Base-by-base conservation (phyloP, 192 early-diverging fungal species). In the Coemansia sp. region DNA sequence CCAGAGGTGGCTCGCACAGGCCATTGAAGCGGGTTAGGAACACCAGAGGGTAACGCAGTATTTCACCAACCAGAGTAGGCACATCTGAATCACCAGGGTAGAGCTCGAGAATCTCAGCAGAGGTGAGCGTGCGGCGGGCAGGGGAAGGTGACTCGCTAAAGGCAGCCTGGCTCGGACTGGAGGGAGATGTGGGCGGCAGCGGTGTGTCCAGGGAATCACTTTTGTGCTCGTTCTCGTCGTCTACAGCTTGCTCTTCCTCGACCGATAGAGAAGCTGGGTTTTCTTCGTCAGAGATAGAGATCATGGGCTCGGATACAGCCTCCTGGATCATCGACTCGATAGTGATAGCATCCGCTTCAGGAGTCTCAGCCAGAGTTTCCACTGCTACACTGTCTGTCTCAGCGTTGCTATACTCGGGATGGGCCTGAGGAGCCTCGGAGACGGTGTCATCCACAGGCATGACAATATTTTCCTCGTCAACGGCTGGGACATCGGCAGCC, bases 21-120 rank as follows among this genome's bases (percentile, higher is more conserved):
- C 72, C 68, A 64, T 85, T 87, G 81, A 95, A 95, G 73, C 89
- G 89, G 83, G 92, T 86, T 72, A 97, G 84, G 79, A 97, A 97
- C 64, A 81, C 89, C 33, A 85, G 84, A 57, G 88, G 84, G 64
- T 94, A 95, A 68, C 85, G 84, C 69, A 89, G 89, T 57, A 90
- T 90, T 55, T 88, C 87, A 31, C 75, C 87, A 8, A 87, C 85
- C 41, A 88, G 75, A 15, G 69, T 72, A 9, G 85, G 79, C 9
- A 79, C 74, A n/a, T 79, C 64, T 3, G 74, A 62, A 22, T 87
- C 74, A 22, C 89, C 90, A 41, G 87, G 85, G 55, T 87, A 86
- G 41, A 90, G 64, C 50, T 68, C 64, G 10, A 81, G 69, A 31
- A 83, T 81, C 64, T 82, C 82, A 9, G 79, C 57, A 10, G 66